Percentiles rank a stretch among this genome's conserved stretches.
These are phyloP conservation scores for Cronartium quercuum DNA, from an alignment of 1,284 basidiomycete species.

Conservation along the genomic window DNA sequence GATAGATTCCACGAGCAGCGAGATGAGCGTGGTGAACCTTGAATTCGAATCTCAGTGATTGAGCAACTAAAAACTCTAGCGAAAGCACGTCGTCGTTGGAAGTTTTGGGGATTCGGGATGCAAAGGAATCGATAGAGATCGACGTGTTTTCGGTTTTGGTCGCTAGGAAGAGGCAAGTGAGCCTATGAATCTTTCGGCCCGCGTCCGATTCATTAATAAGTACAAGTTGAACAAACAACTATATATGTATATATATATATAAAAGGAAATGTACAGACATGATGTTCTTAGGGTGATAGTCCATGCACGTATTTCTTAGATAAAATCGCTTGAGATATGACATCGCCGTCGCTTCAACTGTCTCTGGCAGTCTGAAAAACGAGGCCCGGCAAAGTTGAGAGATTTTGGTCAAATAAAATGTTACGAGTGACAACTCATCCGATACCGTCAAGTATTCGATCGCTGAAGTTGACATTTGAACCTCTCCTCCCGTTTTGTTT, in stretches of 20 bases:
- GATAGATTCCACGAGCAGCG: slow-evolving; percentile 78
- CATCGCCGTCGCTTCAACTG: slow-evolving; percentile 85
- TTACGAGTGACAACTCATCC: slow-evolving; percentile 82
- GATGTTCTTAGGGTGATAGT: slow-evolving; percentile 96
- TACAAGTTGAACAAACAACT: slow-evolving; percentile 5
- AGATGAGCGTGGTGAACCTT: slow-evolving; percentile 83
- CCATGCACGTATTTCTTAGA: slow-evolving; percentile 95
- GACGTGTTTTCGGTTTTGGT: slow-evolving; percentile 94
- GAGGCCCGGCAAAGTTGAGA: slow-evolving; percentile 64
- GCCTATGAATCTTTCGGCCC: slow-evolving; percentile 55
- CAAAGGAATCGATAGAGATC: slow-evolving; percentile 76
- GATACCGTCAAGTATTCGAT: slow-evolving; percentile 68
- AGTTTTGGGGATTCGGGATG: slow-evolving; percentile 65
- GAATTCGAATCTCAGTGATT: slow-evolving; percentile 87
- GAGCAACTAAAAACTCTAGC: slow-evolving; percentile 89
- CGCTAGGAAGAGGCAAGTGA: slow-evolving; percentile 88
- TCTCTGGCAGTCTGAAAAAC: slow-evolving; percentile 78
- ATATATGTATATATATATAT: neutral
- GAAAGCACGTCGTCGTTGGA: slow-evolving; percentile 74
- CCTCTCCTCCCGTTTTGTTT: neutral
- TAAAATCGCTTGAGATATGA: slow-evolving; percentile 95
- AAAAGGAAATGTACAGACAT: slow-evolving; percentile 64
- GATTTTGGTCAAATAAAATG: slow-evolving; percentile 82
- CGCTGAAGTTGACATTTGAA: slow-evolving; percentile 1
- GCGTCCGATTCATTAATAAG: neutral